Conservation (phyloP, 345 rosid species). For the Gossypium bickii region DNA sequence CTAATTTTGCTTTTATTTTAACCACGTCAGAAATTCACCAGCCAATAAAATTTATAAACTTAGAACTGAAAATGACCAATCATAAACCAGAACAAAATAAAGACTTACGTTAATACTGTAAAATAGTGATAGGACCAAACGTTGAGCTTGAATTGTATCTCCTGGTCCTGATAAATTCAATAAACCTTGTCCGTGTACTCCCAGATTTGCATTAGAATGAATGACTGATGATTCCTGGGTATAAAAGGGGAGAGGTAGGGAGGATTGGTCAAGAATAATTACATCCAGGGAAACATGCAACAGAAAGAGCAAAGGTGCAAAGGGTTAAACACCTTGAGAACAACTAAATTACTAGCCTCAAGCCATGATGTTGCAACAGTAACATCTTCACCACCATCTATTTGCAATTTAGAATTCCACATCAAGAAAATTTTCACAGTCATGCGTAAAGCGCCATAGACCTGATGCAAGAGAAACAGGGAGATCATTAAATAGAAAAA, state of each 20-base stretch:
- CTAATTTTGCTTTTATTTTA: background rate
- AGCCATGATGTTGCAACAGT: conserved; percentile 81
- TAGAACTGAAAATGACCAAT: conserved; percentile 28
- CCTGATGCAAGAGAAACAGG: conserved; percentile 35
- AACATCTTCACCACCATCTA: conserved; percentile 83
- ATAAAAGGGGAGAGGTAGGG: conserved; percentile 17
- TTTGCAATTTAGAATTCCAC: conserved; percentile 90
- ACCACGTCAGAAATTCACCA: background rate
- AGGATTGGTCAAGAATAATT: conserved; percentile 12
- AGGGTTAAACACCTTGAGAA: conserved; percentile 62
- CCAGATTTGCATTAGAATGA: conserved; percentile 92
- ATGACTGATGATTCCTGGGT: conserved; percentile 86
- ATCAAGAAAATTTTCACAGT: conserved; percentile 89
- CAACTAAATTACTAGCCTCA: conserved; percentile 86
- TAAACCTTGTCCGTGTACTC: conserved; percentile 95
- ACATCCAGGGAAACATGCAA: conserved; percentile 27
- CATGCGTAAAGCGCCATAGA: conserved; percentile 96
- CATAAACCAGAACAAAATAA: conserved; percentile 31
- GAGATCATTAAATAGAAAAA: conserved; percentile 1
- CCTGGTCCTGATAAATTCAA: conserved; percentile 93
- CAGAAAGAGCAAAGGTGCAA: background rate
- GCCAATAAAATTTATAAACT: conserved; percentile 9
- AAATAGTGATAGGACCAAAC: conserved; percentile 86
- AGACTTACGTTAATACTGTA: conserved; percentile 82
- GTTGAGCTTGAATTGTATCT: conserved; percentile 87